phyloP scores from a whole-genome alignment of 805 yeast species.

The Scheffersomyces ergatensis region DNA sequence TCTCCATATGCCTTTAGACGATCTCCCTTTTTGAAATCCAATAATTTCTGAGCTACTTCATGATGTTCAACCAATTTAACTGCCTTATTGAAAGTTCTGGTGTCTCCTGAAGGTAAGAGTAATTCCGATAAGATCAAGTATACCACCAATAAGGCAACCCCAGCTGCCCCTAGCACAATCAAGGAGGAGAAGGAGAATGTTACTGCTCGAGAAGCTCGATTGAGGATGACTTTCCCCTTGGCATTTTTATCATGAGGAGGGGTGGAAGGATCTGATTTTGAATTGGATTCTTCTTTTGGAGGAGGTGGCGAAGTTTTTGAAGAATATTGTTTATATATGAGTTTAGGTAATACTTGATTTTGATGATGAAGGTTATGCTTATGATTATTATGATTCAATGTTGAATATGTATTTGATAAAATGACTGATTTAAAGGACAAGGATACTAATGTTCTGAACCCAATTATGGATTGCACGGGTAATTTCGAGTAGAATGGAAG shows the following conservation, averaged over 20 bases:
- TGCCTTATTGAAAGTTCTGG: conserved; percentile 85
- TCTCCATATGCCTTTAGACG: conserved; percentile 86
- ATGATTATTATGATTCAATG: too few species aligned
- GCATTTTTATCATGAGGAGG: conserved; percentile 32
- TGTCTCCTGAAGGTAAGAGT: conserved; percentile 87
- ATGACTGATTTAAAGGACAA: too few species aligned
- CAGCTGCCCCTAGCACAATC: conserved; percentile 66
- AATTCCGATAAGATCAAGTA: conserved; percentile 78
- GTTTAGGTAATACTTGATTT: too few species aligned
- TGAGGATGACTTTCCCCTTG: conserved; percentile 42
- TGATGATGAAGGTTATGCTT: too few species aligned
- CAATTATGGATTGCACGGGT: background rate
- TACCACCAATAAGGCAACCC: conserved; percentile 63
- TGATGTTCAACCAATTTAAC: conserved; percentile 73
- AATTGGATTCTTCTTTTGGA: conserved; percentile 37
- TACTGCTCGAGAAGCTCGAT: conserved; percentile 51
- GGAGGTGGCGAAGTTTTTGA: conserved; percentile 3
- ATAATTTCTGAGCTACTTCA: conserved; percentile 51
- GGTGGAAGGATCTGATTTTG: conserved; percentile 11
- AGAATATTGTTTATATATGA: too few species aligned
- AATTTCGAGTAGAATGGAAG: background rate
- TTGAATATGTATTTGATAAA: too few species aligned
- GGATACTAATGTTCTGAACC: background rate
- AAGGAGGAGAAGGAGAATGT: conserved; percentile 62
- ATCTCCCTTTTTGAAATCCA: conserved; percentile 53